These are phyloP conservation scores for Lipomyces orientalis DNA, from an alignment of 805 yeast genomes.

Conservation along the genomic window DNA sequence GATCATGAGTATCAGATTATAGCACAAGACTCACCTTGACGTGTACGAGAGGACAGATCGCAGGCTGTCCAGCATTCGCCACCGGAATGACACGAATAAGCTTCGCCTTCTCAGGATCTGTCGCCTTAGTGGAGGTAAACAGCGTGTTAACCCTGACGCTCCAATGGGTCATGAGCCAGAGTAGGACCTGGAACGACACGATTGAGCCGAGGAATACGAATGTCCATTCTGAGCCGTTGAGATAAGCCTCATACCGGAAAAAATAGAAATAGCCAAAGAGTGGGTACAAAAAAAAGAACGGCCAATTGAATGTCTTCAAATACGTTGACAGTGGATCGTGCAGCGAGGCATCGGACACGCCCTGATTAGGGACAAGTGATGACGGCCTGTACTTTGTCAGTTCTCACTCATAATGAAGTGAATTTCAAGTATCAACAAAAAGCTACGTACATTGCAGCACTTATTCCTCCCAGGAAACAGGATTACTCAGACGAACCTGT, in stretches of 20 bases:
- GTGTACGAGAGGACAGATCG: constrained; percentile 55
- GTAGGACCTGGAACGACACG: constrained; percentile 70
- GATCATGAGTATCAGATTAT: neutral
- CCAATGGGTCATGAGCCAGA: constrained; percentile 96
- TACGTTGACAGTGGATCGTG: constrained; percentile 68
- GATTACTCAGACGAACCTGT: neutral
- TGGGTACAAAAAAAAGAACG: constrained; percentile 81
- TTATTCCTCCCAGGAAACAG: neutral
- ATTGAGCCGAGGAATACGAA: constrained; percentile 81
- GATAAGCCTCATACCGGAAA: constrained; percentile 75
- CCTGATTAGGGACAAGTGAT: constrained; percentile 38
- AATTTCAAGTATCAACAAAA: neutral
- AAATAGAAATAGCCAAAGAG: constrained; percentile 67
- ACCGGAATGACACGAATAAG: constrained; percentile 79
- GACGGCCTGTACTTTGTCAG: constrained; percentile 41
- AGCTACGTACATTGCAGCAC: neutral
- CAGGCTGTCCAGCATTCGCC: constrained; percentile 84
- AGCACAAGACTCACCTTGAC: constrained; percentile 36
- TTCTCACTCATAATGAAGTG: neutral
- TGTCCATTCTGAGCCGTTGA: constrained; percentile 95
- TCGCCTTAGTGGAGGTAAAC: constrained; percentile 69
- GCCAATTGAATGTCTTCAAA: constrained; percentile 79
- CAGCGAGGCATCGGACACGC: constrained; percentile 58
- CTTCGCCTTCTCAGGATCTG: constrained; percentile 64
- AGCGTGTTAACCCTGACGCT: constrained; percentile 68